Percentiles rank a stretch among this genome's conserved stretches.
phyloP scores from a whole-genome alignment of 2,329 filamentous ascomycete genomes.

The Aspergillus sp. region DNA sequence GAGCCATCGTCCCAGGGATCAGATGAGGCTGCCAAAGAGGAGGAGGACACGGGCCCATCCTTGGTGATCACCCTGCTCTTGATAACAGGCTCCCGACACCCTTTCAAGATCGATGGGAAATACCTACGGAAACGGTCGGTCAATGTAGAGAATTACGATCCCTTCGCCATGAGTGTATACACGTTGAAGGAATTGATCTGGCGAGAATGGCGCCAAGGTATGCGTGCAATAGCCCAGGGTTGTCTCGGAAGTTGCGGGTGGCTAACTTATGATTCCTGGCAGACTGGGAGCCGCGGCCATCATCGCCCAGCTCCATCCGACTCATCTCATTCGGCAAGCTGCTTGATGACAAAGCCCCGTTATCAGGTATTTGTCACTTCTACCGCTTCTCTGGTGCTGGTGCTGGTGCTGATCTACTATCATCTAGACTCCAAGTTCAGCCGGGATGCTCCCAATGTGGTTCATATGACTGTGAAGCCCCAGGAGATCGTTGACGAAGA shows the following conservation, averaged over 20 bases:
- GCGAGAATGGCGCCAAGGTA: slow-evolving; percentile 82
- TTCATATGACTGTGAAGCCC: slow-evolving; percentile 93
- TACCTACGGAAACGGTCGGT: slow-evolving; percentile 82
- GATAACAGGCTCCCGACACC: slow-evolving; percentile 78
- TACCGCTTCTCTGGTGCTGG: not conserved
- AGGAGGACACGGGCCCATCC: slow-evolving; percentile 39
- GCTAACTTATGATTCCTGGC: slow-evolving; percentile 13
- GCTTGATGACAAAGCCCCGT: slow-evolving; percentile 79
- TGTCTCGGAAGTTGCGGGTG: not conserved
- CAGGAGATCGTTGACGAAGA: slow-evolving; percentile 81
- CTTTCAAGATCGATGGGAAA: slow-evolving; percentile 84
- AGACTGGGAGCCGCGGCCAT: slow-evolving; percentile 85
- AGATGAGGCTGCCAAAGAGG: slow-evolving; percentile 37
- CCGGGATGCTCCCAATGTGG: slow-evolving; percentile 72
- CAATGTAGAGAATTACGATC: slow-evolving; percentile 73
- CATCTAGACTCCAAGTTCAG: slow-evolving; percentile 74
- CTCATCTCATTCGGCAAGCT: slow-evolving; percentile 90
- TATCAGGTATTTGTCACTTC: slow-evolving; percentile 67
- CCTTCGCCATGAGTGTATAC: slow-evolving; percentile 88
- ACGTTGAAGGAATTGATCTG: slow-evolving; percentile 92
- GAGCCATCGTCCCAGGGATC: slow-evolving; percentile 28
- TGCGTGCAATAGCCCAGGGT: slow-evolving; percentile 9
- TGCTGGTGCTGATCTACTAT: slow-evolving; percentile 13
- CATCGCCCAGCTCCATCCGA: slow-evolving; percentile 84
- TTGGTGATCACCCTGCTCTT: slow-evolving; percentile 75